Evolutionary conservation across 148 eudicot genomes (phyloP), one percentile per base, ranked within the genome.

Genomic region (Rhododendron ovatum): DNA sequence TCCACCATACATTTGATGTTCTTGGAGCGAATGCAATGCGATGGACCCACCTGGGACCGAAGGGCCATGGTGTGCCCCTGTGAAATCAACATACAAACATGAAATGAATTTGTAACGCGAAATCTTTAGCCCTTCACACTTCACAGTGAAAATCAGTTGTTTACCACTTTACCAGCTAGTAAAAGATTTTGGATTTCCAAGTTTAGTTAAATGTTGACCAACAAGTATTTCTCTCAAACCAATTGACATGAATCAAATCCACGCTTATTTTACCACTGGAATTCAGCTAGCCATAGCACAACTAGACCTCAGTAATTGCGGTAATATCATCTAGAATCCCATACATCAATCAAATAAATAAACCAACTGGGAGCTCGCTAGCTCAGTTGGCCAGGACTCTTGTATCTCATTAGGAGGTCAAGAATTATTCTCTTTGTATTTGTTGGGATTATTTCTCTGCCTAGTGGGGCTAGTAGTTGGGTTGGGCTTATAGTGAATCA

Each of bases 11-110:
- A 87, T 85, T 83, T 92, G 57, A 87, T 82, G 30, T 77, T 85
- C 88, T 91, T 94, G 22, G 86, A 47, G 75, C 78, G 89, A 80
- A 92, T 83, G 85, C 93, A 91, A 75, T 88, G 88, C 48, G 95
- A 90, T 17, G 90, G 88, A 88, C 94, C 90, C 86, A 91, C 90
- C 80, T 87, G 91, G 71, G 91, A 90, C 39, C 93, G 86, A 86
- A 93, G 88, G 17, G 96, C 94, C 99, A 96, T 96, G 82, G 33
- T 79, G 45, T 67, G 78, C 78, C 83, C 94, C 95, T 92, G 83
- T 74, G 87, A 81, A 86, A 78, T 80, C 55, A 35, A 65, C 79
- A 69, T 13, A 5, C 75, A 69, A 7, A 77, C 7, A 39, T 30
- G 5, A 77, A 39, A 41, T 41, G 45, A 77, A 77, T 41, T 8